These are phyloP conservation scores for Imleria badia DNA, from an alignment of 768 basidiomycete species.

Conservation along the genomic window DNA sequence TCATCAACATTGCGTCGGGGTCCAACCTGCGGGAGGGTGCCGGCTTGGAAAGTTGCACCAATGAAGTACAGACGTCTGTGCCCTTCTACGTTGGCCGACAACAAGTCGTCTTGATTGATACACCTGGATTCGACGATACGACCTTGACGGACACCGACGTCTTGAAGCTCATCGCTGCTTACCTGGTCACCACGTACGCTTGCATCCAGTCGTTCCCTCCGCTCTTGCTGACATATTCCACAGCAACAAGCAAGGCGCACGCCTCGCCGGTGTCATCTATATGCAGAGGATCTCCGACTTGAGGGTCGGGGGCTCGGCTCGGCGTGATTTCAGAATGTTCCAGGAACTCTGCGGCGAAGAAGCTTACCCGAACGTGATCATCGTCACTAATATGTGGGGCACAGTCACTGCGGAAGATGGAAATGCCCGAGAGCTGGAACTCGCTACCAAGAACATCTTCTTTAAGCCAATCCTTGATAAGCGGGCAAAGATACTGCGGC, in stretches of 20 bases:
- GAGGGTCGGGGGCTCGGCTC: slow-evolving; percentile 48
- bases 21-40: slow-evolving; percentile 33
- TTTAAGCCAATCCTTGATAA: slow-evolving; percentile 51
- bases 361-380: slow-evolving; percentile 49
- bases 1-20: slow-evolving; percentile 38
- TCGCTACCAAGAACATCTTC: slow-evolving; percentile 40
- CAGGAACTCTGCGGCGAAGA: slow-evolving; percentile 51
- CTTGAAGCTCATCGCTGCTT: slow-evolving; percentile 48
- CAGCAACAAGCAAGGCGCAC: slow-evolving; percentile 37
- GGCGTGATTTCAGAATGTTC: slow-evolving; percentile 52
- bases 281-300: slow-evolving; percentile 53
- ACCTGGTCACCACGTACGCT: slow-evolving; percentile 33
- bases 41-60: slow-evolving; percentile 38
- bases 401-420: slow-evolving; percentile 37
- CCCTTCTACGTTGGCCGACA: slow-evolving; percentile 32
- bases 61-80: slow-evolving; percentile 30
- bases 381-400: slow-evolving; percentile 57
- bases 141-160: slow-evolving; percentile 48
- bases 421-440: slow-evolving; percentile 44
- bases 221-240: slow-evolving; percentile 11
- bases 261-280: slow-evolving; percentile 50
- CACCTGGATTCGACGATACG: slow-evolving; percentile 64
- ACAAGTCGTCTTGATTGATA: slow-evolving; percentile 53
- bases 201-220: neutral
- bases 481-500: slow-evolving; percentile 43